These are phyloP conservation scores for Aspergillus aculeatinus DNA, from an alignment of 2,329 filamentous ascomycete species.

Conservation along the genomic window DNA sequence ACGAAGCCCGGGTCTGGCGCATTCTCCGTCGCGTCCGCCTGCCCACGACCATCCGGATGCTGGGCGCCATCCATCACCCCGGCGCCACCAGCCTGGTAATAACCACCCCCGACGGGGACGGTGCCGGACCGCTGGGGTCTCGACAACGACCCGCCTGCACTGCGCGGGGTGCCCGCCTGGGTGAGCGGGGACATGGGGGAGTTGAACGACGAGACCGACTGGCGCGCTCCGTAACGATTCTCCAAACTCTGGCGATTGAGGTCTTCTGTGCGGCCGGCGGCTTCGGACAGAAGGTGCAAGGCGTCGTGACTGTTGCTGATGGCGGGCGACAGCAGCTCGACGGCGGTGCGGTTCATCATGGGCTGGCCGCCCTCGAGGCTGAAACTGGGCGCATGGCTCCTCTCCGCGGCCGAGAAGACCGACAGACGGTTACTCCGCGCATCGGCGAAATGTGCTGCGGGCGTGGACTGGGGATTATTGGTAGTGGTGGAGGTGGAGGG, in stretches of 20 bases:
- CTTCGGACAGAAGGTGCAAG: conserved; percentile 85
- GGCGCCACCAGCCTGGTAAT: conserved; percentile 41
- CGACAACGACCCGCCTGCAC: conserved; percentile 35
- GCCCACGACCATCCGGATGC: conserved; percentile 28
- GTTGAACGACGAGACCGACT: conserved; percentile 41
- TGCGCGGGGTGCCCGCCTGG: conserved; percentile 36
- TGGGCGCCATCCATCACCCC: conserved; percentile 26
- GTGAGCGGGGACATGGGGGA: conserved; percentile 39
- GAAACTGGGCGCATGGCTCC: conserved; percentile 25
- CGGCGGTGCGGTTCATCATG: conserved; percentile 60
- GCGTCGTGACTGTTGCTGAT: conserved; percentile 93
- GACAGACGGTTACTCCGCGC: conserved; percentile 27
- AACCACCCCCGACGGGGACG: conserved; percentile 54
- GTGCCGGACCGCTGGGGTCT: conserved; percentile 42
- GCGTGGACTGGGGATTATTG: conserved; percentile 26
- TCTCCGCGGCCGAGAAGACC: conserved; percentile 27
- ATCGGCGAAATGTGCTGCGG: conserved; percentile 31
- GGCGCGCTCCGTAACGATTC: conserved; percentile 44
- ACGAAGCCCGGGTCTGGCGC: conserved; percentile 43
- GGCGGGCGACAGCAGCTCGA: conserved; percentile 61
- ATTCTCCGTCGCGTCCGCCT: conserved; percentile 28
- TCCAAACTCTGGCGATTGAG: conserved; percentile 50
- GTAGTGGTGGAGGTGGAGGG: not conserved
- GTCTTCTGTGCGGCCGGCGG: conserved; percentile 58
- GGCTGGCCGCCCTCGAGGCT: conserved; percentile 54